Evolutionary conservation across 129 eudicot species (phyloP).

Genomic region (Artemisia tridentata): DNA sequence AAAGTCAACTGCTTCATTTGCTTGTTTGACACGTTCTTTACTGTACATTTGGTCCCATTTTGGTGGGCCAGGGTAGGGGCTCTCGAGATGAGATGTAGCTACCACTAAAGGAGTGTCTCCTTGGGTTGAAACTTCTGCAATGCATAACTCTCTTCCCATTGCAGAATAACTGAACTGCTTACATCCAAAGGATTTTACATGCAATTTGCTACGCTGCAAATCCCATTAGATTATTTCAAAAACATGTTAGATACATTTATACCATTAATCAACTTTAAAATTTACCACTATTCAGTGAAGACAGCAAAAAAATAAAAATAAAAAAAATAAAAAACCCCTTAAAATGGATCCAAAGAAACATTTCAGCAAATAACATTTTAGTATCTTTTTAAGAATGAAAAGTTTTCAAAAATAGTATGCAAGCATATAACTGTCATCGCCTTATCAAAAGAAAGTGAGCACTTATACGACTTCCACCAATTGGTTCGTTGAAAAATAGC

Average conservation of each 20-base stretch:
- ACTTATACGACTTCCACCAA: no score
- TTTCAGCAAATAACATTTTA: no score
- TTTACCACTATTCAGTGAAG: no score
- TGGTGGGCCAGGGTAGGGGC: constrained; percentile 92
- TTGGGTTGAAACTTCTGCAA: constrained; percentile 54
- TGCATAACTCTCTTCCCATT: constrained; percentile 74
- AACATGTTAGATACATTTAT: neutral
- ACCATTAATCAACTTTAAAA: no score
- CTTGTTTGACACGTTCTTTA: no score
- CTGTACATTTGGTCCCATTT: no score
- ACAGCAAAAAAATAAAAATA: no score
- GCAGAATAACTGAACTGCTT: constrained; percentile 64
- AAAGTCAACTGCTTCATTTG: no score
- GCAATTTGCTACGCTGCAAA: constrained; percentile 63
- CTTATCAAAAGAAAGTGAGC: no score
- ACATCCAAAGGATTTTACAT: constrained; percentile 56
- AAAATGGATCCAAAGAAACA: neutral
- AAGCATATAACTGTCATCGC: no score
- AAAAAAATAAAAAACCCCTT: neutral
- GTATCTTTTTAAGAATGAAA: no score
- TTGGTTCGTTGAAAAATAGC: no score
- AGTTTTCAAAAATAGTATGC: neutral
- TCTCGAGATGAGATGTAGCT: constrained; percentile 87
- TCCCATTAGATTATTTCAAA: neutral
- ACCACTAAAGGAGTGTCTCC: constrained; percentile 42